Base-by-base conservation (phyloP, 1,139 yeast genomes). In the Pichia inconspicua region DNA sequence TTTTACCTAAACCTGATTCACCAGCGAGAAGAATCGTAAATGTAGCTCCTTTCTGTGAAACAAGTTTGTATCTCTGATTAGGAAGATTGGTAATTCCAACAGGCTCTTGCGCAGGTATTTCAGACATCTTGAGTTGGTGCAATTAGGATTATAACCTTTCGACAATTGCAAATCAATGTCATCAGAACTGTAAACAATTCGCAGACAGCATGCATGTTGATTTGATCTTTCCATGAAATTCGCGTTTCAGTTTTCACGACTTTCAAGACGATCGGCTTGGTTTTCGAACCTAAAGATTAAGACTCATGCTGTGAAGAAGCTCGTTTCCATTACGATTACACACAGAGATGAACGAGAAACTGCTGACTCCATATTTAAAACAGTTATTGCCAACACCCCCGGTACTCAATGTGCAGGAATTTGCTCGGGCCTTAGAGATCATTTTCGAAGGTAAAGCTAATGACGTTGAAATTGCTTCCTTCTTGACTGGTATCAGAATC, bases 21-120 rank as follows among this genome's bases (percentile, higher is more conserved):
- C 98, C 98, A 43, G 95, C 94, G 41, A 92, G 84, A 97, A 92
- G 88, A 56, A 92, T 61, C 46, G 97, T 92, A 72, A 90, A 86
- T 25, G 84, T 78, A 51, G 95, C 90, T 41, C 97, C 98, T 56
- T 82, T 77, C 59, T 86, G 84, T 56, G 95, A 84, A 48, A 90
- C 89, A 58, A 88, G 84, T 67, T 88, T 90, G 71, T 87, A 88
- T 84, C 94, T 78, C 72, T 92, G 98, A 65, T 89, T 89, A 50
- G 98, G 97, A 60, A 92, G 76, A 60, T 87, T 85, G 49, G 95
- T 80, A 59, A 90, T 82, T 54, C 98, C 98, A 57, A 90, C 77
- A 48, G 80, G 75, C 65, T 77, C 83, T 25, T 43, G 40, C 15
- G 32, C 44, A 14, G 46, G 38, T 22, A 35, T 39, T 10, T 47